These are phyloP conservation scores for Priceomyces melissophilus DNA, from an alignment of 805 yeast species.

Conservation along the genomic window DNA sequence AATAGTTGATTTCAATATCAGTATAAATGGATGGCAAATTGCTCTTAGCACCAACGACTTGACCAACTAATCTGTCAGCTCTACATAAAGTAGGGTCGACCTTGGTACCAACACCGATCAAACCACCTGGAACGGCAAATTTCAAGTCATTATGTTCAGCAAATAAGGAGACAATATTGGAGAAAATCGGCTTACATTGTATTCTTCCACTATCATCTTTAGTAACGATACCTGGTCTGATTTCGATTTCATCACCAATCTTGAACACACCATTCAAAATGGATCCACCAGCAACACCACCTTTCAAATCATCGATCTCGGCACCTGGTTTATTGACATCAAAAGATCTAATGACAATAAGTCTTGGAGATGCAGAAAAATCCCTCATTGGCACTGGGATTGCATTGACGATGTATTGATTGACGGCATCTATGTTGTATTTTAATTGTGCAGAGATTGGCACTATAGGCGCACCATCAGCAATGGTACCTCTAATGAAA, in stretches of 20 bases:
- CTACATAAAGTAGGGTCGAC: slow-evolving; percentile 98
- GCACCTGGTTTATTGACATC: slow-evolving; percentile 99
- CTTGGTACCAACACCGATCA: slow-evolving; percentile 98
- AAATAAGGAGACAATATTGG: slow-evolving; percentile 87
- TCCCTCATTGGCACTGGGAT: slow-evolving; percentile 97
- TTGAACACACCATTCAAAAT: slow-evolving; percentile 95
- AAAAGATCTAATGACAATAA: slow-evolving; percentile 95
- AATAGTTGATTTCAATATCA: slow-evolving; percentile 95
- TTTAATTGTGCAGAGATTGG: slow-evolving; percentile 99
- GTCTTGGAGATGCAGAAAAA: slow-evolving; percentile 87
- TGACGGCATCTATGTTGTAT: slow-evolving; percentile 97
- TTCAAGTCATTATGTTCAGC: slow-evolving; percentile 98
- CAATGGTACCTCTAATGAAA: slow-evolving; percentile 96
- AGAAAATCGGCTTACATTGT: slow-evolving; percentile 93
- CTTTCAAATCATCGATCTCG: slow-evolving; percentile 93
- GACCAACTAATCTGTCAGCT: slow-evolving; percentile 99
- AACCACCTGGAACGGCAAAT: slow-evolving; percentile 99
- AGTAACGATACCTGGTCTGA: slow-evolving; percentile 98
- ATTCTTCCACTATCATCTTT: slow-evolving; percentile 85
- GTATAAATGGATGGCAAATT: slow-evolving; percentile 94
- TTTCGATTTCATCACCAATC: slow-evolving; percentile 97
- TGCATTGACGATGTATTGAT: slow-evolving; percentile 90
- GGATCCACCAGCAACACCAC: slow-evolving; percentile 99
- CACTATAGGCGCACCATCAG: slow-evolving; percentile 98
- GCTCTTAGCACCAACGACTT: slow-evolving; percentile 97